Conservation (phyloP, 257 asterid genomes). For the Salvia hispanica region DNA sequence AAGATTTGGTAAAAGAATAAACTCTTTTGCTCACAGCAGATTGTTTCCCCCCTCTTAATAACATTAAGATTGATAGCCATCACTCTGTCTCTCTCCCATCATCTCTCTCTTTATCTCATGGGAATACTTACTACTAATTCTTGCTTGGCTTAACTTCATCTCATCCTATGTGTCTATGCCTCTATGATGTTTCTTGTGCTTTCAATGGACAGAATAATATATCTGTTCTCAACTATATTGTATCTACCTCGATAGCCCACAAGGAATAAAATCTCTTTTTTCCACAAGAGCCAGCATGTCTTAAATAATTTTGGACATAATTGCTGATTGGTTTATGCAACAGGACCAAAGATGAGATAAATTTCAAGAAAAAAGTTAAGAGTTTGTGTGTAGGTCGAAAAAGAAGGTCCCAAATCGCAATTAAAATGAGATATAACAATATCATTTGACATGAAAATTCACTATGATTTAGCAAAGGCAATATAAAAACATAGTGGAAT, state of each 20-base stretch:
- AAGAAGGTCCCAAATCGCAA: conserved; percentile 50
- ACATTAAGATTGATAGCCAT: conserved; percentile 34
- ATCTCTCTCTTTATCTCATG: conserved; percentile 27
- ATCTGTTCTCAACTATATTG: conserved; percentile 41
- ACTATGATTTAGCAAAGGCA: too few relatives aligned
- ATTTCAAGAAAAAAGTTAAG: background rate
- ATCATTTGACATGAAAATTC: too few relatives aligned
- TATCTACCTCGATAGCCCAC: conserved; percentile 45
- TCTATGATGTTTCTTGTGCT: conserved; percentile 24
- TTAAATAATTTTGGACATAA: background rate
- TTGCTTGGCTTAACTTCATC: too few relatives aligned
- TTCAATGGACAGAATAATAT: conserved; percentile 49
- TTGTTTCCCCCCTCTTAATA: conserved; percentile 28
- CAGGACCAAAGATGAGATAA: background rate
- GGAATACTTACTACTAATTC: conserved; percentile 36
- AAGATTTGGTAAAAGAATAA: conserved; percentile 41
- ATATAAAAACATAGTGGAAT: background rate
- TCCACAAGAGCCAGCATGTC: background rate
- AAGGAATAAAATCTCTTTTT: conserved; percentile 26
- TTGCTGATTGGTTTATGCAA: too few relatives aligned
- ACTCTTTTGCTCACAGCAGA: conserved; percentile 38
- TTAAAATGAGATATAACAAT: conserved; percentile 4
- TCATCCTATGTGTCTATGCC: background rate
- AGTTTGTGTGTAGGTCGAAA: too few relatives aligned
- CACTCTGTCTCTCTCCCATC: conserved; percentile 28